Evolutionary conservation across 257 asterid species (phyloP).

Genomic region (Nicotiana paniculata): DNA sequence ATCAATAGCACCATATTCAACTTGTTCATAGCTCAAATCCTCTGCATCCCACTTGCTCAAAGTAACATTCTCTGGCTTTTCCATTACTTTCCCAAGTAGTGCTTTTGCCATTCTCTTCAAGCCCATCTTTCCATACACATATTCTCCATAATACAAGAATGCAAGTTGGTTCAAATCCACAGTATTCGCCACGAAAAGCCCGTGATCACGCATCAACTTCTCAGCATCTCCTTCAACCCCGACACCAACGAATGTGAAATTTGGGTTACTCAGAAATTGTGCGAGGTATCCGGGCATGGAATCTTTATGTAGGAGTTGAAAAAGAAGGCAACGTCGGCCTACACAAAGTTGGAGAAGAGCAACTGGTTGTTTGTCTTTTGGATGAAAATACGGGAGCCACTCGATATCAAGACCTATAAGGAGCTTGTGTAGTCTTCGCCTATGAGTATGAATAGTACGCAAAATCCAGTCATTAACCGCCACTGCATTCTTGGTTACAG

Average conservation of each 20-base stretch:
- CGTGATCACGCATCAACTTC: slow-evolving; percentile 15
- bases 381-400: slow-evolving; percentile 7
- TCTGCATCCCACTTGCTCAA: slow-evolving; percentile 23
- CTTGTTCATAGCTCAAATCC: slow-evolving; percentile 12
- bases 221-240: slow-evolving; percentile 15
- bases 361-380: slow-evolving; percentile 1
- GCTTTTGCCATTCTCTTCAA: slow-evolving; percentile 11
- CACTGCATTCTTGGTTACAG: not conserved
- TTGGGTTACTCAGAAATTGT: not conserved
- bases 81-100: slow-evolving; percentile 6
- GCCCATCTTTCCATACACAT: slow-evolving; percentile 8
- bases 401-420: slow-evolving; percentile 23
- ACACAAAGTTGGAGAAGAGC: slow-evolving; percentile 23
- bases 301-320: slow-evolving; percentile 4
- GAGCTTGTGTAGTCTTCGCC: not conserved
- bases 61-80: slow-evolving; percentile 16
- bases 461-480: not conserved
- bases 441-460: not conserved
- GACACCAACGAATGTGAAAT: slow-evolving; percentile 17
- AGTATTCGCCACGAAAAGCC: not conserved
- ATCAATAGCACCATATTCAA: slow-evolving; percentile 26
- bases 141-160: not conserved
- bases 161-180: slow-evolving; percentile 15
- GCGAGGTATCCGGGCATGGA: slow-evolving; percentile 10
- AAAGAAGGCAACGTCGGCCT: slow-evolving; percentile 9